These are phyloP conservation scores for Trichosporon coremiiforme DNA, from an alignment of 1,284 basidiomycete genomes.

Conservation along the genomic window DNA sequence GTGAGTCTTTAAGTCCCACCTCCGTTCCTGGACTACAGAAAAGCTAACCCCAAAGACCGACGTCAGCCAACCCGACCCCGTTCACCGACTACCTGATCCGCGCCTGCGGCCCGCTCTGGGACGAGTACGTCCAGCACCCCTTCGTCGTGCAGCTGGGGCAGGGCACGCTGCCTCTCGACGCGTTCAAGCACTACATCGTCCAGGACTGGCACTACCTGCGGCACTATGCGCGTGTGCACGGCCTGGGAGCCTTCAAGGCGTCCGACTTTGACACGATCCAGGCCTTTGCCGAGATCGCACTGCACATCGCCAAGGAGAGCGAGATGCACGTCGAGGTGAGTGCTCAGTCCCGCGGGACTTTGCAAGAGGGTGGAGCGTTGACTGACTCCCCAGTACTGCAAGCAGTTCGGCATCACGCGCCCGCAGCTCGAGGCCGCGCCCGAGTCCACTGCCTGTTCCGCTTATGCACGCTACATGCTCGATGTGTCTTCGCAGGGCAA, in stretches of 20 bases:
- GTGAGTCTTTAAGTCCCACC: slow-evolving; percentile 57
- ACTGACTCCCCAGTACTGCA: slow-evolving; percentile 62
- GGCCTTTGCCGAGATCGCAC: slow-evolving; percentile 67
- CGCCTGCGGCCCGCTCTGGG: slow-evolving; percentile 64
- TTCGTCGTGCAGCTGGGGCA: slow-evolving; percentile 75
- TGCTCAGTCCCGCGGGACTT: neutral
- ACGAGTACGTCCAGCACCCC: slow-evolving; percentile 64
- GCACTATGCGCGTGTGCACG: slow-evolving; percentile 60
- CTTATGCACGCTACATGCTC: slow-evolving; percentile 83
- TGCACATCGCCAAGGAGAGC: slow-evolving; percentile 70
- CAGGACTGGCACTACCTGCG: slow-evolving; percentile 61
- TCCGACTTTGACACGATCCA: slow-evolving; percentile 67
- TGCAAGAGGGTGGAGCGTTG: too few species aligned
- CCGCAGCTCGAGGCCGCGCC: slow-evolving; percentile 65
- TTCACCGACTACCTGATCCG: slow-evolving; percentile 70
- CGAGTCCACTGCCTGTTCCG: slow-evolving; percentile 71
- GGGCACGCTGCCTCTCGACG: slow-evolving; percentile 67
- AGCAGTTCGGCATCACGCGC: slow-evolving; percentile 66
- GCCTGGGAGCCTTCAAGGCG: slow-evolving; percentile 75
- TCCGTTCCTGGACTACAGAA: neutral
- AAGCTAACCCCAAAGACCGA: slow-evolving; percentile 62
- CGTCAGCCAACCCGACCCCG: slow-evolving; percentile 66
- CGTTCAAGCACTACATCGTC: slow-evolving; percentile 82
- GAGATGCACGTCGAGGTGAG: slow-evolving; percentile 65
- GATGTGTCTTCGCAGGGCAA: slow-evolving; percentile 76